Percentiles rank a stretch among this genome's conserved stretches.
Evolutionary conservation across 495 filamentous ascomycete species (phyloP).

Genomic region (Penicillium salamii): DNA sequence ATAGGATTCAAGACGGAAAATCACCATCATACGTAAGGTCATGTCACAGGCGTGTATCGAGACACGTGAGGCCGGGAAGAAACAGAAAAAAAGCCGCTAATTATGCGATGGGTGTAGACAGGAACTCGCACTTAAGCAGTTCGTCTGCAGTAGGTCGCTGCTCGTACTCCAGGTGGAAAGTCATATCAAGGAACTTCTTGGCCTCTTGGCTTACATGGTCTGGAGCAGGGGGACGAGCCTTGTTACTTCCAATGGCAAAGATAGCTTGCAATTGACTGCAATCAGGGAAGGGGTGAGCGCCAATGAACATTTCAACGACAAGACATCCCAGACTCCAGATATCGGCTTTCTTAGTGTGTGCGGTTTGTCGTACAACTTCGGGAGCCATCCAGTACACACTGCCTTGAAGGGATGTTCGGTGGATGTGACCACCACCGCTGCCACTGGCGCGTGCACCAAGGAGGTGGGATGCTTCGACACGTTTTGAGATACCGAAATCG

Average conservation of each 20-base stretch:
- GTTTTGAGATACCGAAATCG: constrained; percentile 99
- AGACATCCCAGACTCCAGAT: constrained; percentile 98
- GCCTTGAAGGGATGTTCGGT: constrained; percentile 90
- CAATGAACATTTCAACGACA: constrained; percentile 99
- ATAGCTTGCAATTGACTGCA: constrained; percentile 97
- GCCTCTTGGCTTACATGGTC: constrained; percentile 82
- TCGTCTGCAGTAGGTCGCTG: constrained; percentile 89
- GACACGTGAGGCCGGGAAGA: background rate
- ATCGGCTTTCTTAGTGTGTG: constrained; percentile 98
- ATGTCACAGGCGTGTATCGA: constrained; percentile 10
- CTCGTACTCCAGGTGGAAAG: constrained; percentile 94
- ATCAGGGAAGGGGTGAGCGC: constrained; percentile 93
- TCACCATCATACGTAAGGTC: constrained; percentile 15
- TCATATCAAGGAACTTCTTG: constrained; percentile 78
- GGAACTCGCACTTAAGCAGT: constrained; percentile 75
- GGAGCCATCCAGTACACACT: constrained; percentile 99
- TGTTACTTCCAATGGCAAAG: constrained; percentile 91
- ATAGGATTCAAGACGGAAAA: background rate
- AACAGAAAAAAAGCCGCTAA: background rate
- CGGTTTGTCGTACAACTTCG: constrained; percentile 95
- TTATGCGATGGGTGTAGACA: constrained; percentile 59
- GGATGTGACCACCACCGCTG: constrained; percentile 56
- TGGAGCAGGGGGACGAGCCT: constrained; percentile 86
- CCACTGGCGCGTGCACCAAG: constrained; percentile 54
- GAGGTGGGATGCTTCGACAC: constrained; percentile 75